Base-by-base conservation (phyloP, 129 eudicot species). In the Kitagawia praeruptora region DNA sequence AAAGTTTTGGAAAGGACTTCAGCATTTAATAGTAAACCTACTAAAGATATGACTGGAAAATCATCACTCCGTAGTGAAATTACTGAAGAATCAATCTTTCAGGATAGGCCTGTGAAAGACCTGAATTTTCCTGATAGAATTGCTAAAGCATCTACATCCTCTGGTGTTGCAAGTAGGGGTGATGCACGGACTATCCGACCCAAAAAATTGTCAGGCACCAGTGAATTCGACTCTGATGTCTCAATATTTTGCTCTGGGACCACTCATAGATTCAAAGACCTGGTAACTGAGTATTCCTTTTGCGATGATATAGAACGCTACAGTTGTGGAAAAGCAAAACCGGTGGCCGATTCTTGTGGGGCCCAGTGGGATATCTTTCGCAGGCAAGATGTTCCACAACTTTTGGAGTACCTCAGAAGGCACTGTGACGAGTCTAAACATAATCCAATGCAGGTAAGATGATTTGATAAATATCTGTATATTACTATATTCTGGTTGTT, bases 311-410 rank as follows among this genome's bases (percentile, higher is more conserved):
- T 66, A 69, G 89, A 82, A 81, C 78, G 83, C 81, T 85, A 89
- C 13, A 80, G 75, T 79, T 80, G 79, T 70, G 46, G 73, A 19
- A 82, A 79, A 74, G 86, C 82, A 77, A 84, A 84, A 81, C 72
- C 51, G 15, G 78, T 78, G 0, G 83, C 75, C 64, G 85, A 83
- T 83, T 70, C 80, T 80, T 81, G 89, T 85, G 99, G 97, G 44
- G 97, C 96, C 77, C 89, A 82, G 71, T 95, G 99, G 99, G 99
- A 95, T 85, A 85, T 95, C 46, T 95, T 95, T 56, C 91, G 90
- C 31, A 79, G 96, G 77, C 87, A 95, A 85, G 99, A 95, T 85
- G 91, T 85, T 72, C 92, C 96, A 16, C 90, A 92, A 80, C 96
- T 95, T 79, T 75, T 87, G 5, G 95, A 95, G 79, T 95, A 89